Evolutionary conservation across 768 basidiomycete species (phyloP), one percentile per base, ranked within the genome.

Genomic region (Russula compacta): DNA sequence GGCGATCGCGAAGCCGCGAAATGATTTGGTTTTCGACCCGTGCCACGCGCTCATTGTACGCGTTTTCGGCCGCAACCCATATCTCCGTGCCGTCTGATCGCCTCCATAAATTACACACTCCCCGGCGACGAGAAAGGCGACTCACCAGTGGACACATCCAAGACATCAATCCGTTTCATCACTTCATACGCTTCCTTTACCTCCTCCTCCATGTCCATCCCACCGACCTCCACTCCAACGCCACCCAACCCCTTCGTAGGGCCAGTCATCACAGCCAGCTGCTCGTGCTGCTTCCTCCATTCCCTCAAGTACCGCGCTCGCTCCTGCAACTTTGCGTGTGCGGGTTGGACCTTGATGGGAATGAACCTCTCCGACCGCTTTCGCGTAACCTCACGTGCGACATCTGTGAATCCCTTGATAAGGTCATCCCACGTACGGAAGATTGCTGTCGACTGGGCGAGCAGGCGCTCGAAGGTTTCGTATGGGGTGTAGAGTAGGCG

Each of bases 11-110:
- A 50, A 99, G 73, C 38, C 92, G 80, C 15, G 95, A 89, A 71
- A 98, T 98, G 70, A 98, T 98, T 72, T 98, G 95, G 74, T 98
- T 98, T 76, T 99, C 97, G 19, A 99, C 95, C 12, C 95, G 80
- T 2, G 97, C 89, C 29, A 98, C 95, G 21, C 95, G 87, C 73
- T 98, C 95, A 67, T 98, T 98, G 72, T 99, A 99, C 5, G 94
- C 93, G 58, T 92, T 93, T 74, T 98, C 97, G 2, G 95, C 95
- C 0, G 93, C 85, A 35, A 95, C 87, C 95, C 95, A 98, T 54
- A 98, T 95, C 72, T 98, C 93, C 15, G 92, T 94, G 3, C 97
- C 95, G 78, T 95, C 95, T 93, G 68, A 38, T 33, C 46, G 51
- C 3, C 33, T 6, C 51, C 51, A 29, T 55, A 64, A 50, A 67